Conservation (phyloP, 2,329 filamentous ascomycete species). For the Aspergillus sp. region DNA sequence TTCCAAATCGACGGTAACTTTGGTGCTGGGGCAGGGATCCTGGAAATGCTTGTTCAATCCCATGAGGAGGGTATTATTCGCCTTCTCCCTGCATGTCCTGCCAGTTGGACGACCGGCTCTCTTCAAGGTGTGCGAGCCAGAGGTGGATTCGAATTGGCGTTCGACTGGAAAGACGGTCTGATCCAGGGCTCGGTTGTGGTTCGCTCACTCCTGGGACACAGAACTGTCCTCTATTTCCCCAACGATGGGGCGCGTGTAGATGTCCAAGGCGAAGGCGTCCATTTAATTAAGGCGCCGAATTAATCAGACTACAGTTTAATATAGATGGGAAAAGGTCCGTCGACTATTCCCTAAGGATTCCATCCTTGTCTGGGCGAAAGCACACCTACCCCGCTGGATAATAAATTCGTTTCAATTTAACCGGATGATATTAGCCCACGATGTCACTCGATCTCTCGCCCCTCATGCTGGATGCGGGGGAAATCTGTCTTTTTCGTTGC, state of each 20-base stretch:
- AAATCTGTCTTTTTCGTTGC: background rate
- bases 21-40: slow-evolving; percentile 48
- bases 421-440: background rate
- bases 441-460: background rate
- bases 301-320: background rate
- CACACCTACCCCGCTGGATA: background rate
- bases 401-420: background rate
- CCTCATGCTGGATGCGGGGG: background rate
- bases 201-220: slow-evolving; percentile 14
- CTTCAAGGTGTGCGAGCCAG: slow-evolving; percentile 37
- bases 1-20: slow-evolving; percentile 56
- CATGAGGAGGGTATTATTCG: slow-evolving; percentile 33
- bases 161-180: slow-evolving; percentile 35
- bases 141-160: slow-evolving; percentile 39
- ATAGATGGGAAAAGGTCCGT: background rate
- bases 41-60: slow-evolving; percentile 48
- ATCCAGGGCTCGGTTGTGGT: slow-evolving; percentile 17
- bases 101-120: slow-evolving; percentile 33
- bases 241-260: slow-evolving; percentile 12
- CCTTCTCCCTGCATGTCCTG: slow-evolving; percentile 42
- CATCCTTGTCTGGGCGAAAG: background rate
- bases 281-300: background rate
- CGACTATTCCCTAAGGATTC: background rate
- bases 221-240: slow-evolving; percentile 21
- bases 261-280: slow-evolving; percentile 12